phyloP scores from a whole-genome alignment of 129 eudicot genomes.

The Erigeron canadensis region DNA sequence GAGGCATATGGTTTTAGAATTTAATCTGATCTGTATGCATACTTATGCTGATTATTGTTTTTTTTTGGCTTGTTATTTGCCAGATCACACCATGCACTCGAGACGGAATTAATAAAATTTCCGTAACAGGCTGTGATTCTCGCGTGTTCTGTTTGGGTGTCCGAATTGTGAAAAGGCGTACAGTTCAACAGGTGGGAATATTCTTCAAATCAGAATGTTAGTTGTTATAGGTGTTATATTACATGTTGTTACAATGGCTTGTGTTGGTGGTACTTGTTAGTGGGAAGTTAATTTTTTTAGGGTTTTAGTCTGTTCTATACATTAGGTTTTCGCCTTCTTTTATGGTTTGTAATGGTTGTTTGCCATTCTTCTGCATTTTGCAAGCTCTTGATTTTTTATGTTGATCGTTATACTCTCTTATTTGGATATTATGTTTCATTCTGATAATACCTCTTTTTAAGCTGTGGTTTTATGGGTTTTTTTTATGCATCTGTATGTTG shows the following conservation, averaged over 20 bases:
- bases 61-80: conserved; percentile 23
- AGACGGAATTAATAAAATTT: conserved; percentile 84
- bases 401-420: too few species aligned
- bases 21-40: background rate
- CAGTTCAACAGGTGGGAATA: conserved; percentile 68
- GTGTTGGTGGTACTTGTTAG: conserved; percentile 18
- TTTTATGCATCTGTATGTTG: too few species aligned
- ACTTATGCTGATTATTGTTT: conserved; percentile 16
- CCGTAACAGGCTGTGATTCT: conserved; percentile 80
- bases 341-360: too few species aligned
- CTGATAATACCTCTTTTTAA: too few species aligned
- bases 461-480: too few species aligned
- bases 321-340: too few species aligned
- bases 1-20: background rate
- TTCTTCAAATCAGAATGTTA: background rate
- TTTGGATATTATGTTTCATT: too few species aligned
- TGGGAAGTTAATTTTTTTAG: background rate
- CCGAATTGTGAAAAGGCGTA: conserved; percentile 72
- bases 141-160: conserved; percentile 92
- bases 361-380: too few species aligned
- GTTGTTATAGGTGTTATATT: too few species aligned
- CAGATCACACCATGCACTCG: conserved; percentile 87
- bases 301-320: too few species aligned
- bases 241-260: too few species aligned
- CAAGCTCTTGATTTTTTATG: too few species aligned